A percentile compares a stretch with the other conserved stretches of the same genome.
Conservation (phyloP, 495 filamentous ascomycete genomes). For the Terfezia claveryi region DNA sequence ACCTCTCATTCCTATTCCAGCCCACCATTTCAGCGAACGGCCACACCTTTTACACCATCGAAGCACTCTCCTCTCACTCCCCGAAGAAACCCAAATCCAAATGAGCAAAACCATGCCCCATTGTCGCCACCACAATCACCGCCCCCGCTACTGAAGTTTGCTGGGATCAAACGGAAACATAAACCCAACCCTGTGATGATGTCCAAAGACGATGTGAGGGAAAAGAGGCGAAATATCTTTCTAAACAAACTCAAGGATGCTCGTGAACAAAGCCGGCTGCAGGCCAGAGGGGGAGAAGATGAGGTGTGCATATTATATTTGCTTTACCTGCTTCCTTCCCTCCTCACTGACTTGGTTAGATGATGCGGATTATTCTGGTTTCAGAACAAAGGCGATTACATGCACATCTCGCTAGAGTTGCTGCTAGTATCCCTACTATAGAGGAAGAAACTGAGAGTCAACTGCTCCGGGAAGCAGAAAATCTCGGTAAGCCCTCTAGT, state of each 20-base stretch:
- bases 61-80: constrained; percentile 13
- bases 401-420: constrained; percentile 16
- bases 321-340: not conserved
- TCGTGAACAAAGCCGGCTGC: constrained; percentile 42
- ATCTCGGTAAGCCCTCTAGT: too few relatives aligned
- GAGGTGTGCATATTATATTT: constrained; percentile 31
- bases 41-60: constrained; percentile 5
- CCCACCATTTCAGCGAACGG: constrained; percentile 4
- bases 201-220: constrained; percentile 25
- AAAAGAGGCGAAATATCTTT: constrained; percentile 41
- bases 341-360: constrained; percentile 14
- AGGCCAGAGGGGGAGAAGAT: constrained; percentile 49
- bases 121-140: constrained; percentile 16
- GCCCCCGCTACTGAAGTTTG: constrained; percentile 7
- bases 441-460: constrained; percentile 9
- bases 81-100: not conserved
- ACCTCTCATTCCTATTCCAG: not conserved
- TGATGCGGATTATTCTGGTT: constrained; percentile 27
- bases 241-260: constrained; percentile 53
- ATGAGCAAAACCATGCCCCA: not conserved
- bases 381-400: constrained; percentile 27
- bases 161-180: not conserved
- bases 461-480: not conserved
- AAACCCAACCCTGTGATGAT: constrained; percentile 8
- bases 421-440: constrained; percentile 18